These are phyloP conservation scores for Gracilariopsis chorda DNA, from an alignment of 23 red algal genomes.

Conservation along the genomic window DNA sequence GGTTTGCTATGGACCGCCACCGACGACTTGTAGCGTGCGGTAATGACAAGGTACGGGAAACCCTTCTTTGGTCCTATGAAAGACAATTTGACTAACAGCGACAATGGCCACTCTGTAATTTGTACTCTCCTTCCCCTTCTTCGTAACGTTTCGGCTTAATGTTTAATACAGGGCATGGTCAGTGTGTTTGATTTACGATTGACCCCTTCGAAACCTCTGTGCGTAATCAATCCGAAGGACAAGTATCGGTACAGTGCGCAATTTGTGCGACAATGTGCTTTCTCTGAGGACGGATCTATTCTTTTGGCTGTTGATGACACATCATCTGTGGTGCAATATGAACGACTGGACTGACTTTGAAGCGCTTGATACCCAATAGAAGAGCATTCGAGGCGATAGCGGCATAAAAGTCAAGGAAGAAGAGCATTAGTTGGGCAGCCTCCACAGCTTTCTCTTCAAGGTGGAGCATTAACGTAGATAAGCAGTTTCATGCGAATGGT, in stretches of 20 bases:
- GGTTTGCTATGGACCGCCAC: constrained; percentile 72
- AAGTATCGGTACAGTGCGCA: constrained; percentile 33
- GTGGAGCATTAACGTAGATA: too few relatives aligned
- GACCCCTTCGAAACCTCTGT: constrained; percentile 39
- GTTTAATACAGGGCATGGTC: constrained; percentile 44
- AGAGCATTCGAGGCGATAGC: too few relatives aligned
- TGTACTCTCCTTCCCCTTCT: not conserved
- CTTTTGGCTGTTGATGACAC: constrained; percentile 80
- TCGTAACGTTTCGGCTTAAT: too few relatives aligned
- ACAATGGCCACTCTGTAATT: not conserved
- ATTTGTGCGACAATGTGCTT: constrained; percentile 84
- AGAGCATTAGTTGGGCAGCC: too few relatives aligned
- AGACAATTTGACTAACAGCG: not conserved
- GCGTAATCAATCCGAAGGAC: constrained; percentile 38
- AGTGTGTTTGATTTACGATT: constrained; percentile 32
- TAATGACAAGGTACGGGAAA: constrained; percentile 53
- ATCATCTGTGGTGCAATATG: constrained; percentile 57
- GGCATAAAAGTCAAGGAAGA: too few relatives aligned
- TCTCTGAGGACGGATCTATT: constrained; percentile 75
- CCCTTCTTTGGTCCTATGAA: not conserved
- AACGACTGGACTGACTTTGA: constrained; percentile 1
- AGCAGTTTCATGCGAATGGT: not conserved
- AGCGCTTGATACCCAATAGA: too few relatives aligned
- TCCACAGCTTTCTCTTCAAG: too few relatives aligned
- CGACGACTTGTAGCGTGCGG: constrained; percentile 76